Conservation (phyloP, 345 rosid species). For the Citrus medica region DNA sequence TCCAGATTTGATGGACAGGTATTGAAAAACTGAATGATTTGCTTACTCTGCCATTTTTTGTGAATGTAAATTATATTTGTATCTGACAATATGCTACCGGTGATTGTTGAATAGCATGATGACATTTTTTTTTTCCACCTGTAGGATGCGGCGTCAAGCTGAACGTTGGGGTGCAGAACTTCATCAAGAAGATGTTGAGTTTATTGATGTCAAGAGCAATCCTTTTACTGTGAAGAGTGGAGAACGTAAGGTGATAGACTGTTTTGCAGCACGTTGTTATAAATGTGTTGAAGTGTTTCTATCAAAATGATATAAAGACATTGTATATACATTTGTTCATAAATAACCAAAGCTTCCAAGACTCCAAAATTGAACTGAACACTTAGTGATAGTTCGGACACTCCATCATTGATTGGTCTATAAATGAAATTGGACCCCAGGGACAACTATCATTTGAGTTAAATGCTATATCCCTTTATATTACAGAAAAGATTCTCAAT, state of each 20-base stretch:
- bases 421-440: background rate
- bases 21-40: background rate
- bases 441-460: background rate
- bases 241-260: constrained; percentile 79
- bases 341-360: background rate
- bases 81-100: background rate
- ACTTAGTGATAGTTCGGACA: background rate
- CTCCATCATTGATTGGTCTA: background rate
- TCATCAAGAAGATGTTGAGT: constrained; percentile 89
- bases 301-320: background rate
- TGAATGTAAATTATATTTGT: background rate
- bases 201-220: constrained; percentile 52
- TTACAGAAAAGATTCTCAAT: background rate
- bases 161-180: constrained; percentile 99
- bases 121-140: background rate
- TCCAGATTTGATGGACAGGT: constrained; percentile 99
- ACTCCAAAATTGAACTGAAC: background rate
- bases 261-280: background rate
- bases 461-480: background rate
- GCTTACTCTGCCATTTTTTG: background rate
- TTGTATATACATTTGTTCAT: background rate
- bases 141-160: constrained; percentile 92
- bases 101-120: constrained; percentile 4
- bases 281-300: background rate
- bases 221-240: constrained; percentile 82